phyloP scores from a whole-genome alignment of 139 green algal species.

The Tetradesmus lagerheimii region DNA sequence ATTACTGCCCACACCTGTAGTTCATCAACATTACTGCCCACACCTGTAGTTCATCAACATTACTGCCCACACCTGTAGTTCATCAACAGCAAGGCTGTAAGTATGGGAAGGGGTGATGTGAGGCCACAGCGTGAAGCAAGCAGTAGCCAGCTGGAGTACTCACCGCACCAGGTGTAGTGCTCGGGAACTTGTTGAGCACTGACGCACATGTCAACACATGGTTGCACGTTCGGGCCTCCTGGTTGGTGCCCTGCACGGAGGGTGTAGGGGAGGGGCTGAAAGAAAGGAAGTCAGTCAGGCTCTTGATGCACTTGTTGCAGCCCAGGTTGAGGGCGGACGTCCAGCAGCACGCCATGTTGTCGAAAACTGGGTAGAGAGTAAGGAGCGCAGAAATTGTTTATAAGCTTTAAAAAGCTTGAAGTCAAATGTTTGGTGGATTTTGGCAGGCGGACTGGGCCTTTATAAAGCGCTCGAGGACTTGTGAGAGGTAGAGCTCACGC shows the following conservation, averaged over 20 bases:
- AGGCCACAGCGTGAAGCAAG: neutral
- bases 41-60: neutral
- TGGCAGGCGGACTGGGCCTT: neutral
- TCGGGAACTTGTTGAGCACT: neutral
- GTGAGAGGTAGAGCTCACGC: neutral
- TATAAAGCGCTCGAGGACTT: neutral
- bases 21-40: no score
- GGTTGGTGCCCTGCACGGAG: neutral
- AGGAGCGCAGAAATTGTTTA: neutral
- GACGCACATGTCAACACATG: neutral
- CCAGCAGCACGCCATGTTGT: neutral
- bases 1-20: no score
- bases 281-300: neutral
- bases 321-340: neutral
- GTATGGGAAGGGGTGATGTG: neutral
- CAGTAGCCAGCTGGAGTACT: neutral
- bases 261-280: neutral
- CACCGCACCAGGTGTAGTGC: neutral
- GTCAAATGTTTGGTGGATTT: neutral
- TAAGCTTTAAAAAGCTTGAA: neutral
- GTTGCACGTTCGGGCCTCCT: neutral
- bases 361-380: neutral
- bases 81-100: neutral
- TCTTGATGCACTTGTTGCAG: neutral
- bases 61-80: neutral